Conservation (phyloP, 2,329 filamentous ascomycete species). For the Cercospora canescens region DNA sequence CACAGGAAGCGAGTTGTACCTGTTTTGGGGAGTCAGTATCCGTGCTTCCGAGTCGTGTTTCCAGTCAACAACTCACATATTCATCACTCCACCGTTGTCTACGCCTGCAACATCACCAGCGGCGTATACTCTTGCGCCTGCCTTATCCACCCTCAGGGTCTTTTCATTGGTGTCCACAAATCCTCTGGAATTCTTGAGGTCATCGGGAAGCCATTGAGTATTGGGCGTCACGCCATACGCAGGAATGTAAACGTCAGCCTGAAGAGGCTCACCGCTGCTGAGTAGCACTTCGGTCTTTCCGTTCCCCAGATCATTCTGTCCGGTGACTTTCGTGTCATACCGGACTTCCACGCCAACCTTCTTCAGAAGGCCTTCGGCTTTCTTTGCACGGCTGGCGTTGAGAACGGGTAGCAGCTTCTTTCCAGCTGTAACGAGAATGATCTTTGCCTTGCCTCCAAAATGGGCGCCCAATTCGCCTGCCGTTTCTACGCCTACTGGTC, state of each 20-base stretch:
- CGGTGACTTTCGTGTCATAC: conserved; percentile 31
- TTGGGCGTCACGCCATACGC: conserved; percentile 55
- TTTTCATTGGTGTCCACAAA: conserved; percentile 50
- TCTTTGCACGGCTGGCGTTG: conserved; percentile 39
- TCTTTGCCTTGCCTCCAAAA: conserved; percentile 41
- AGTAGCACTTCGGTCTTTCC: conserved; percentile 46
- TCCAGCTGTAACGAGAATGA: conserved; percentile 48
- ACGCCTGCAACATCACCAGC: conserved; percentile 50
- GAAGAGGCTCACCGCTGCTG: conserved; percentile 48
- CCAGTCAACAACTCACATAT: conserved; percentile 32
- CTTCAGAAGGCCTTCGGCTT: conserved; percentile 49
- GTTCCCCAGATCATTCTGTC: conserved; percentile 34
- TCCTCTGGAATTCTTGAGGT: conserved; percentile 45
- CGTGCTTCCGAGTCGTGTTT: not conserved
- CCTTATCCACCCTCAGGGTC: conserved; percentile 48
- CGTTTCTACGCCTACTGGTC: conserved; percentile 41
- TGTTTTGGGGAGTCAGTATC: not conserved
- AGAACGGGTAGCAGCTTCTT: conserved; percentile 45
- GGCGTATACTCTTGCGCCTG: conserved; percentile 49
- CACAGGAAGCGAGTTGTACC: conserved; percentile 40
- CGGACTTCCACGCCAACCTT: conserved; percentile 46
- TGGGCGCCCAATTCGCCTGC: conserved; percentile 39
- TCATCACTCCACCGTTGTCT: conserved; percentile 44
- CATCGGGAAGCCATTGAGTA: conserved; percentile 51
- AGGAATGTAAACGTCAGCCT: conserved; percentile 55